Evolutionary conservation across 2,329 filamentous ascomycete genomes (phyloP), one percentile per base, ranked within the genome.

Genomic region (Botrytis squamosa): DNA sequence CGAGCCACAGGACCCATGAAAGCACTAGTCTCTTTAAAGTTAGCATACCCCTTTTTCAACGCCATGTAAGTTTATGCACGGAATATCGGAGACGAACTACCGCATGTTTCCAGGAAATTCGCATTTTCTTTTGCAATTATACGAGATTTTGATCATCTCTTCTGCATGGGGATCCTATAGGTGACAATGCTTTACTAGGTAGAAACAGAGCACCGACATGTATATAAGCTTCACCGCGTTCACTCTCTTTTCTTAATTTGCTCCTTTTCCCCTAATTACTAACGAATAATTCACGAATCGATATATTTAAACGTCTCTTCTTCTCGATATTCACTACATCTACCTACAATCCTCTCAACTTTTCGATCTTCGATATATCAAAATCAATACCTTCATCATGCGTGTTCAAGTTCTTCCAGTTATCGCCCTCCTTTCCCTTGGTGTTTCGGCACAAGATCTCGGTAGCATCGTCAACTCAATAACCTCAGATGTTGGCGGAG

Each of bases 371-470:
- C 63, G 25, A 72, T 40, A 67, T 7, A 33, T 14, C 18, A 22
- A n/a, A 18, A 42, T 25, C 29, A 52, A 52, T 42, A 49, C 44
- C 40, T 16, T 73, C 65, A 59, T 42, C 38, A 73, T 73, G 72
- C 72, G 66, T 70, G 63, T 64, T 46, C 66, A 73, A 73, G 22
- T 70, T 46, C 66, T 73, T 33, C 72, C 66, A 33, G 36, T 64
- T 22, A 42, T 73, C 59, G 67, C 46, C 25, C 72, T 73, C 66
- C 38, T 73, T 25, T 62, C 66, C 25, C 16, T 70, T 38, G 60
- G 55, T 29, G 60, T 29, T 6, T 62, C 65, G 8, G 62, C 65
- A n/a, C 44, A 72, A 42, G 20, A 63, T 55, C 10, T 64, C 4
- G 72, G 66, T 8, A 57, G 46, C n/a, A 16, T 70, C n/a, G 29